Conservation (phyloP, 225 moss, liverwort and hornwort genomes). For the Straminergon stramineum region DNA sequence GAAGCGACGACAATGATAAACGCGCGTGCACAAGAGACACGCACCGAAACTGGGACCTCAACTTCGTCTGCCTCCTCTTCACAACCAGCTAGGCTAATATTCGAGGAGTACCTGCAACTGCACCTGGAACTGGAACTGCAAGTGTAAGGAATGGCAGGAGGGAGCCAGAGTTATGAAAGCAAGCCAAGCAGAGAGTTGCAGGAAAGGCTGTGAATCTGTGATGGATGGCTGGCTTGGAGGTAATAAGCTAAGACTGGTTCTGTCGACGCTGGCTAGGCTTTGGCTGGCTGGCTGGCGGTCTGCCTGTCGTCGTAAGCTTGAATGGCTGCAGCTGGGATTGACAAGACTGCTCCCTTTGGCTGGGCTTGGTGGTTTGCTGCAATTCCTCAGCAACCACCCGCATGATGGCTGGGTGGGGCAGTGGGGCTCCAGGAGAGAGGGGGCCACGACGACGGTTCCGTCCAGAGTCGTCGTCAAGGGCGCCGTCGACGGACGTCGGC, state of each 20-base stretch:
- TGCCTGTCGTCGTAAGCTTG: background rate
- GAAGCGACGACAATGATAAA: background rate
- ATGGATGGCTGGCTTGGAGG: background rate
- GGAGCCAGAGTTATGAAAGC: background rate
- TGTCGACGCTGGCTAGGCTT: background rate
- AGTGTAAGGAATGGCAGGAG: background rate
- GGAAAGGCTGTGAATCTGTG: background rate
- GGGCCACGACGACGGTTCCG: background rate
- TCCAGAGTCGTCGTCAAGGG: background rate
- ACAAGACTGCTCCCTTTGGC: background rate
- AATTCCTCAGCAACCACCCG: background rate
- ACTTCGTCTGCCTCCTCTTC: background rate
- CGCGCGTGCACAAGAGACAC: conserved; percentile 17
- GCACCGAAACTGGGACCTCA: conserved; percentile 7
- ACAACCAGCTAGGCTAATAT: background rate
- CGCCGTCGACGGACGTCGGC: background rate
- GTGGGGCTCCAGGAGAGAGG: background rate
- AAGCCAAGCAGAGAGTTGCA: background rate
- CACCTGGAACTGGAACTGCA: background rate
- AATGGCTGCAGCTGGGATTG: conserved; percentile 1
- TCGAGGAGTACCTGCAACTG: background rate
- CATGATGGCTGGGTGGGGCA: background rate
- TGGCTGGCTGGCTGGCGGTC: background rate
- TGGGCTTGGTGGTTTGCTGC: background rate
- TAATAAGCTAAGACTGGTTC: background rate